Base-by-base conservation (phyloP, 2,329 filamentous ascomycete genomes). In the Cladobotryum protrusum region DNA sequence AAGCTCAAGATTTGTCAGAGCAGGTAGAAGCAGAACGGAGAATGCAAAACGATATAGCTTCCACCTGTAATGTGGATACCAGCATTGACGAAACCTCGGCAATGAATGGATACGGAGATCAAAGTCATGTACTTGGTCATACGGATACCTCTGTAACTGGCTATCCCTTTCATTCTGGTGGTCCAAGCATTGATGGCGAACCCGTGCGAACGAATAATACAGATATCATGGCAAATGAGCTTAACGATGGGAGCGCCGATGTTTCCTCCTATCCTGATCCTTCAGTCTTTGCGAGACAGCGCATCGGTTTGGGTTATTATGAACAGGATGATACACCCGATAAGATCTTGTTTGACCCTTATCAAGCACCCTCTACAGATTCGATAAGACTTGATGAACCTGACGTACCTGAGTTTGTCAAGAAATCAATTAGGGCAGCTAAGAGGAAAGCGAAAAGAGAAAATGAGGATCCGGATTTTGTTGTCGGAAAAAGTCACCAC, bases 301-400 rank as follows among this genome's bases (percentile, higher is more conserved):
- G 76, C 32, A 76, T 82, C 54, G 79, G 79, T 14, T 76, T 80
- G 70, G 79, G 78, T 9, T 82, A 82, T 61, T 83, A 82, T 59
- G 74, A 82, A 50, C 78, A 80, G 56, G 77, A 79, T 52, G 76
- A 80, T 55, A 73, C 72, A 18, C 72, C 75, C 2, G 77, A 82
- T 60, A 78, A 70, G 58, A 82, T 82, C 60, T 61, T 82, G 3
- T 83, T 82, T 51, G 77, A 83, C 54, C 74, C 75, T 8, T 82
- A 81, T 58, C 74, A 81, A 56, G 70, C 71, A 24, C 79, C 78
- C 5, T 66, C 73, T 12, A 67, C 70, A 4, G 74, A 77, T 4
- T 63, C 64, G 11, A 58, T 78, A 47, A 59, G 63, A 33, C 59
- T 66, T 5, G 67, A 72, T 8, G 71, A 78, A 45, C 67, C 72